phyloP scores from a whole-genome alignment of 495 filamentous ascomycete genomes.

The Pyrenula aspistea region DNA sequence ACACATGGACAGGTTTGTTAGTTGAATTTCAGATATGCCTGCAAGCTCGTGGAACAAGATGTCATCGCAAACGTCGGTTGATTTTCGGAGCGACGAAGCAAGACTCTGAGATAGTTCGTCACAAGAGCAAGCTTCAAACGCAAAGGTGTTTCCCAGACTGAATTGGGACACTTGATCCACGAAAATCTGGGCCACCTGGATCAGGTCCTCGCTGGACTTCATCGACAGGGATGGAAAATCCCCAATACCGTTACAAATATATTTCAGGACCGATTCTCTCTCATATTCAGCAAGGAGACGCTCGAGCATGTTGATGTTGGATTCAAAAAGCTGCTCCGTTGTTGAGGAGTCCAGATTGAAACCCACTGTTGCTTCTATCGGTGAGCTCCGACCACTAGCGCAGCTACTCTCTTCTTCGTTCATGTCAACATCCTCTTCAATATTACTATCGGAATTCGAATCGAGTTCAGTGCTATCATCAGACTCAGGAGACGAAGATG shows the following conservation, averaged over 20 bases:
- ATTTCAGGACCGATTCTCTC: neutral
- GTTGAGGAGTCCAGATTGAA: neutral
- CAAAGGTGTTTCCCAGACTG: neutral
- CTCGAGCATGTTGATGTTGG: neutral
- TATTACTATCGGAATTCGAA: neutral
- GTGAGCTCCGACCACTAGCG: neutral
- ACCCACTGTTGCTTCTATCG: neutral
- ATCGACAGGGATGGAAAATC: conserved; percentile 20
- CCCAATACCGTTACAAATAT: neutral
- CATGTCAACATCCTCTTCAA: neutral
- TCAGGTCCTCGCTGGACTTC: conserved; percentile 23
- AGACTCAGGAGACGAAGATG: neutral
- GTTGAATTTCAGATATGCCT: conserved; percentile 17
- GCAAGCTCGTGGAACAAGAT: conserved; percentile 1
- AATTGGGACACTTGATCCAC: conserved; percentile 37
- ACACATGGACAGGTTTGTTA: conserved; percentile 35
- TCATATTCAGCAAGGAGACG: neutral
- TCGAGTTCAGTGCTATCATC: neutral
- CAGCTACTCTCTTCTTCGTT: neutral
- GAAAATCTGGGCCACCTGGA: conserved; percentile 33
- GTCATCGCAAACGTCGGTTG: neutral
- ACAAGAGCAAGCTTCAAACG: too few relatives aligned
- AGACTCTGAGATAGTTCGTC: neutral
- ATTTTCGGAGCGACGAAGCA: neutral
- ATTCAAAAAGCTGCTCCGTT: neutral